These are phyloP conservation scores for Exophiala lecanii-corni DNA, from an alignment of 2,329 filamentous ascomycete genomes.

Conservation along the genomic window DNA sequence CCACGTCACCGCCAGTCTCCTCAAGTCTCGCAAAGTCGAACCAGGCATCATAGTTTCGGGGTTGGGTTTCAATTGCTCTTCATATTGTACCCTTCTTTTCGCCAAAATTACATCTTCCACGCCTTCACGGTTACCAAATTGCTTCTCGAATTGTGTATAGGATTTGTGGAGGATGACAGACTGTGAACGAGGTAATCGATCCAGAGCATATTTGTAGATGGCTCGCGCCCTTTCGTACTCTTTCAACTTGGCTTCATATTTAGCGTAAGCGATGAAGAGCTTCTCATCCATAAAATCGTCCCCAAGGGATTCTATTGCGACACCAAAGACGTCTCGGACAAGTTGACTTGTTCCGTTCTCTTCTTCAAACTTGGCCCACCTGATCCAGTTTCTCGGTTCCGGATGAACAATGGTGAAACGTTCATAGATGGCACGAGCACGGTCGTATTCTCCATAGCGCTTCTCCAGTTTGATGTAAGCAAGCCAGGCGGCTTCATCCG, in stretches of 20 bases:
- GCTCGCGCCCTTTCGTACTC: conserved; percentile 90
- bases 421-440: conserved; percentile 84
- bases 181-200: conserved; percentile 82
- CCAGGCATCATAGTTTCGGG: conserved; percentile 97
- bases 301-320: conserved; percentile 80
- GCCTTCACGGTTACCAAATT: conserved; percentile 87
- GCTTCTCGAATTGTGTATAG: conserved; percentile 97
- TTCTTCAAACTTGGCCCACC: conserved; percentile 96
- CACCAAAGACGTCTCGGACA: conserved; percentile 86
- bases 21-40: conserved; percentile 92
- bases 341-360: conserved; percentile 88
- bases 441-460: conserved; percentile 84
- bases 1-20: conserved; percentile 74
- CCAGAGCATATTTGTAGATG: conserved; percentile 94
- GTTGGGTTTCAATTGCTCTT: conserved; percentile 89
- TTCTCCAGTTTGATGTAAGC: conserved; percentile 97
- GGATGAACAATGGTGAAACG: conserved; percentile 89
- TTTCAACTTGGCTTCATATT: conserved; percentile 89
- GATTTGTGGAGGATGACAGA: conserved; percentile 82
- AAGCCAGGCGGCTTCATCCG: conserved; percentile 90
- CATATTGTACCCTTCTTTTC: conserved; percentile 87
- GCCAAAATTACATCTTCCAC: conserved; percentile 95
- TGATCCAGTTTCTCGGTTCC: conserved; percentile 95
- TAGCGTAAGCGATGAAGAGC: conserved; percentile 91
- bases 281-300: conserved; percentile 96